Base-by-base conservation (phyloP, 2,329 filamentous ascomycete species). In the Gyromitra esculenta region DNA sequence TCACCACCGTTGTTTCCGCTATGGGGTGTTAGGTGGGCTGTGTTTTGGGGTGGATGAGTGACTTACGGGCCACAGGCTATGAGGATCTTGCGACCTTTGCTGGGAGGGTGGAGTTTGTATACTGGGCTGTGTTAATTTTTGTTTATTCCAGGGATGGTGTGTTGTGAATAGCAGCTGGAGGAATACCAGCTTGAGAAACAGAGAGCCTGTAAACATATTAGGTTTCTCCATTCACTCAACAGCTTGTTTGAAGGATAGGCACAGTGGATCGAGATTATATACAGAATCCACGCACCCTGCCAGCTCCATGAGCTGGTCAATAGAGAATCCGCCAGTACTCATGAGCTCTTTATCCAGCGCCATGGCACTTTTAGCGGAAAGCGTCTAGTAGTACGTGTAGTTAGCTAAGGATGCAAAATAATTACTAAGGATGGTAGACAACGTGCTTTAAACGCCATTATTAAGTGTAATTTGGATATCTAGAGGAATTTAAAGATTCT, bases 221-320 rank as follows among this genome's bases (percentile, higher is more conserved):
- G 60, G n/a, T 2, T 25, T 9, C 11, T 5, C 4, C 2, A 8
- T 39, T 21, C 0, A 57, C 35, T 56, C 7, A 35, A 18, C 7
- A 4, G 21, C 5, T 39, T 7, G 18, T 31, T 31, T 31, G 50
- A 5, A 15, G 31, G 6, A 37, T 31, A 5, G 11, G 3, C 21
- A 13, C 15, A 8, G 56, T 8, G 0, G 31, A 21, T 9, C 15
- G n/a, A 37, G 41, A 35, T 18, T 31, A 15, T 48, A 60, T 21
- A 48, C 15, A 6, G 11, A 35, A 21, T 63, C 56, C 35, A 64
- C 70, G 52, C 77, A 81, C 80, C 80, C 96, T 56, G 96, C 96
- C 6, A 99, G 86, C 83, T 98, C 96, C 96, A 99, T 98, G 63
- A 99, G 86, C 84, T 99, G 96, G 82, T 98, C 96, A 71, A 99